Conservation (phyloP, 345 rosid genomes). For the Populus tremula region DNA sequence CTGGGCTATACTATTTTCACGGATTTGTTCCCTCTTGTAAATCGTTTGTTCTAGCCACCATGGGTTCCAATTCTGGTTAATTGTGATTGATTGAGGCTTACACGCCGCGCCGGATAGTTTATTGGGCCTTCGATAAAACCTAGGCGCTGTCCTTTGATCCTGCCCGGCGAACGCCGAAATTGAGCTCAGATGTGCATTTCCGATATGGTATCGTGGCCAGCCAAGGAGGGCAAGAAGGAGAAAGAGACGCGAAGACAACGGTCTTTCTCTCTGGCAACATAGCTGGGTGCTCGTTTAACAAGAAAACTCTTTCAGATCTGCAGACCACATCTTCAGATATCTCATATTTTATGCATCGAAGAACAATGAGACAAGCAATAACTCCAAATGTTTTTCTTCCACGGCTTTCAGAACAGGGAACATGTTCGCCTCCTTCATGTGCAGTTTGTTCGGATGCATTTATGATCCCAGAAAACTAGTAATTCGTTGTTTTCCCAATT, state of each 20-base stretch:
- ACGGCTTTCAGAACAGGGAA: neutral
- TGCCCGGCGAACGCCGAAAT: neutral
- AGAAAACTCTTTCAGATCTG: neutral
- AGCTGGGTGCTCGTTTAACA: too few species aligned
- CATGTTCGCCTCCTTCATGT: conserved; percentile 1
- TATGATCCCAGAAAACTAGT: conserved; percentile 4
- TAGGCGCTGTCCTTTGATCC: neutral
- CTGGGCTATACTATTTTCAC: too few species aligned
- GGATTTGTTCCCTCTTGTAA: too few species aligned
- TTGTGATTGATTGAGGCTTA: neutral
- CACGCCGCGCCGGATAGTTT: neutral
- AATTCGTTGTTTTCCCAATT: too few species aligned
- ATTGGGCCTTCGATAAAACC: neutral
- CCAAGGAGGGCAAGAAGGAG: too few species aligned
- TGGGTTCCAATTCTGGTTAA: neutral
- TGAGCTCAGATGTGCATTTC: neutral
- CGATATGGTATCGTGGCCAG: too few species aligned
- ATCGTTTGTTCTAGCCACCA: neutral
- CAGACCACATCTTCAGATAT: neutral
- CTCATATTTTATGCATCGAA: neutral
- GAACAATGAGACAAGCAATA: neutral
- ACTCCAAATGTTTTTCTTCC: neutral
- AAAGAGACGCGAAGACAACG: too few species aligned
- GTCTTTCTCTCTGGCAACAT: too few species aligned
- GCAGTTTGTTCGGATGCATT: neutral